Evolutionary conservation across 495 filamentous ascomycete species (phyloP).

Genomic region (Penicillium paxilli): DNA sequence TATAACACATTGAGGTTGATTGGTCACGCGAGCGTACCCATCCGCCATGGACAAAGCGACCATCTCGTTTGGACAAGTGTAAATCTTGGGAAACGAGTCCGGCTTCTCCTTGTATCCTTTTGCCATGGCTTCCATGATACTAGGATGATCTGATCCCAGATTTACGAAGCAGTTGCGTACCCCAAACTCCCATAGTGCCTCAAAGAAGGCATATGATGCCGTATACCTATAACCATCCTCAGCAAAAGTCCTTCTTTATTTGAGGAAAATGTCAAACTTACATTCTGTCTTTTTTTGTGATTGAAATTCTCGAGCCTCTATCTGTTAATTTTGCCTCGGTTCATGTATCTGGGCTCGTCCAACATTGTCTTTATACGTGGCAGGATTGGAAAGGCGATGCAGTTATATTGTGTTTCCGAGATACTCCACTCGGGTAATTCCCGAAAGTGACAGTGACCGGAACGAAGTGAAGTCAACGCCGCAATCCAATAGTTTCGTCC

Average conservation of each 20-base stretch:
- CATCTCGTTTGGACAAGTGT: conserved; percentile 97
- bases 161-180: conserved; percentile 92
- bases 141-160: conserved; percentile 90
- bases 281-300: not conserved
- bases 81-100: conserved; percentile 76
- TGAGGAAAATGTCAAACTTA: not conserved
- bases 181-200: conserved; percentile 85
- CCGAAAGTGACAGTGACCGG: not conserved
- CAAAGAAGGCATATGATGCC: conserved; percentile 86
- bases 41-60: conserved; percentile 98
- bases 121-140: conserved; percentile 91
- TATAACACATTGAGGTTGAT: conserved; percentile 86
- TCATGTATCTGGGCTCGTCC: not conserved
- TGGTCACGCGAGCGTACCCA: conserved; percentile 85
- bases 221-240: conserved; percentile 50
- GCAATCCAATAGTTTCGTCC: not conserved
- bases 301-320: not conserved
- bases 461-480: not conserved
- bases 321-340: not conserved
- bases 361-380: not conserved
- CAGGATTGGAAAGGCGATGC: not conserved
- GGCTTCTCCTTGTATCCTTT: conserved; percentile 70
- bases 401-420: not conserved
- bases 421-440: not conserved
- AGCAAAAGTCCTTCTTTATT: not conserved